phyloP scores from a whole-genome alignment of 352 stramenopile genomes.

The Pythium sp. region DNA sequence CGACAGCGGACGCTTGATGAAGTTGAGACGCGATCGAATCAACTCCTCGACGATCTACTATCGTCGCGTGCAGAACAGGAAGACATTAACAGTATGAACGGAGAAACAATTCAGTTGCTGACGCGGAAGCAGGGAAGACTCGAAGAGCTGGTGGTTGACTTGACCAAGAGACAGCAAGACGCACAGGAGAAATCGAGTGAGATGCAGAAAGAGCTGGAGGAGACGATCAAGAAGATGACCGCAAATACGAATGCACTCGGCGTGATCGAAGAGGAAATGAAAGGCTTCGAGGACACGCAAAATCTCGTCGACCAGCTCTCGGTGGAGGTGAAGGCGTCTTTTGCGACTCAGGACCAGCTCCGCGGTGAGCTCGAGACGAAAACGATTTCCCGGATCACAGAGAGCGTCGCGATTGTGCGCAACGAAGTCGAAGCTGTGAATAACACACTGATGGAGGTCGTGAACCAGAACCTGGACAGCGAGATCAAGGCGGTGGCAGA shows the following conservation, averaged over 20 bases:
- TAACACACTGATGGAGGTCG: slow-evolving; percentile 42
- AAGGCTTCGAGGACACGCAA: slow-evolving; percentile 60
- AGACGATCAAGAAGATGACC: slow-evolving; percentile 52
- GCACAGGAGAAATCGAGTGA: slow-evolving; percentile 32
- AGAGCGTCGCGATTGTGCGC: slow-evolving; percentile 46
- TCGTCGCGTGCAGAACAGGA: slow-evolving; percentile 66
- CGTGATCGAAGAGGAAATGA: slow-evolving; percentile 51
- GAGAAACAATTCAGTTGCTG: slow-evolving; percentile 58
- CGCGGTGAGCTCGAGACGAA: slow-evolving; percentile 52
- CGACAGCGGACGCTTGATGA: slow-evolving; percentile 55
- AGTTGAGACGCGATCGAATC: slow-evolving; percentile 58
- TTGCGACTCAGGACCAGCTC: slow-evolving; percentile 36
- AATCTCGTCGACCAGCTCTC: slow-evolving; percentile 35
- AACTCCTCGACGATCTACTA: slow-evolving; percentile 63
- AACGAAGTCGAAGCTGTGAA: slow-evolving; percentile 52
- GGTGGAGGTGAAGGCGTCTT: slow-evolving; percentile 38
- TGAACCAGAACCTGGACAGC: slow-evolving; percentile 54
- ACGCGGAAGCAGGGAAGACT: slow-evolving; percentile 44
- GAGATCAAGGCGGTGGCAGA: slow-evolving; percentile 49
- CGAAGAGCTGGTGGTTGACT: slow-evolving; percentile 61
- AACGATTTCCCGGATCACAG: slow-evolving; percentile 51
- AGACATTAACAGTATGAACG: slow-evolving; percentile 77
- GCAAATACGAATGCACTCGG: slow-evolving; percentile 34
- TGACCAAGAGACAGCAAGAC: slow-evolving; percentile 46
- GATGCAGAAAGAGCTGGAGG: slow-evolving; percentile 45